These are phyloP conservation scores for Annulohypoxylon stygium DNA, from an alignment of 495 filamentous ascomycete species.

Conservation along the genomic window DNA sequence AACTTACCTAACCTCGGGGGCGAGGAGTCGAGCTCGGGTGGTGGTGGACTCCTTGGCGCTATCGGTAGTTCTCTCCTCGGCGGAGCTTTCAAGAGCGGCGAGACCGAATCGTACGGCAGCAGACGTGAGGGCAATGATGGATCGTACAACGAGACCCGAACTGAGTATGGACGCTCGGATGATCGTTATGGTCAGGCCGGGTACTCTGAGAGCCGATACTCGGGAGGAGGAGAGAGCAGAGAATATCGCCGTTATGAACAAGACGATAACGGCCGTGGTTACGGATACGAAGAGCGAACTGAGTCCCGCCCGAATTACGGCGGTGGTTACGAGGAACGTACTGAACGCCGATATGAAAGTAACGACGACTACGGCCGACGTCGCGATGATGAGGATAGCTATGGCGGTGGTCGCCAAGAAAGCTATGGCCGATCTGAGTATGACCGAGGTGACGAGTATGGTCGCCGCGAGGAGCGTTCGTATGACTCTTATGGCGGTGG, in stretches of 20 bases:
- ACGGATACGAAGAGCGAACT: constrained; percentile 52
- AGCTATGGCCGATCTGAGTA: constrained; percentile 42
- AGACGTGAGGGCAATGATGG: constrained; percentile 55
- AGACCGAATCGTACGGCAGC: constrained; percentile 59
- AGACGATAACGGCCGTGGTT: constrained; percentile 53
- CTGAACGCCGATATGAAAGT: constrained; percentile 53
- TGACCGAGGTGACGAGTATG: constrained; percentile 26
- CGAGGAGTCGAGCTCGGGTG: constrained; percentile 47
- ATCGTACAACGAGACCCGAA: constrained; percentile 58
- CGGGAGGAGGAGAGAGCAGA: constrained; percentile 58
- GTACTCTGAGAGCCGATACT: constrained; percentile 58
- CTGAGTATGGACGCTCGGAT: constrained; percentile 61
- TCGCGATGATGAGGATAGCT: constrained; percentile 36
- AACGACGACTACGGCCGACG: constrained; percentile 44
- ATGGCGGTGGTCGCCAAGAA: constrained; percentile 41
- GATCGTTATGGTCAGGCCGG: constrained; percentile 63
- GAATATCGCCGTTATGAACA: constrained; percentile 62
- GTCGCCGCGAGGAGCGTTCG: constrained; percentile 29
- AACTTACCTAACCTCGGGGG: constrained; percentile 49
- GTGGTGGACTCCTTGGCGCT: constrained; percentile 58
- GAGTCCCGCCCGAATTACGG: constrained; percentile 48
- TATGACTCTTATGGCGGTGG: constrained; percentile 6
- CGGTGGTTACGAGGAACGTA: constrained; percentile 54
- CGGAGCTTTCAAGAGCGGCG: constrained; percentile 56
- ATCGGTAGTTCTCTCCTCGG: constrained; percentile 63